These are phyloP conservation scores for Globisporangium nodosum DNA, from an alignment of 352 stramenopile genomes.

Conservation along the genomic window DNA sequence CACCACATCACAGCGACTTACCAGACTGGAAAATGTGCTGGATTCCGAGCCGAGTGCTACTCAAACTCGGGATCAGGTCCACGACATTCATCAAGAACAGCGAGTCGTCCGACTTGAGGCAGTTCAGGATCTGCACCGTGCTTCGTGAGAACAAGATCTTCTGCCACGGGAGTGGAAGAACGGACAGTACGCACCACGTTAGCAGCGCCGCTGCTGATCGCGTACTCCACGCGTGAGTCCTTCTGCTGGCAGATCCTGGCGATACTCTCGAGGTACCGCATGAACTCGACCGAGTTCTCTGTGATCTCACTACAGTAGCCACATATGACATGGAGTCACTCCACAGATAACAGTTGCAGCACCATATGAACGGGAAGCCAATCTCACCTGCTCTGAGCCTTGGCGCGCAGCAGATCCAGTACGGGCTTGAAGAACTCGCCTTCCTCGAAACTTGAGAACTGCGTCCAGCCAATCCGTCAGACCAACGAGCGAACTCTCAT, in stretches of 20 bases:
- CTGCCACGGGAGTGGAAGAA: too few species aligned
- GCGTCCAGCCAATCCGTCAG: background rate
- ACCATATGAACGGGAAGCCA: constrained; percentile 1
- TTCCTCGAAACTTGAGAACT: constrained; percentile 41
- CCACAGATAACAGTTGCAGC: constrained; percentile 3
- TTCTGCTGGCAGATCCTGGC: constrained; percentile 52
- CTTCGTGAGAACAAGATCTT: background rate
- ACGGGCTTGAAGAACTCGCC: constrained; percentile 39
- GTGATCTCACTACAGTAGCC: constrained; percentile 23
- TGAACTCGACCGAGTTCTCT: constrained; percentile 62
- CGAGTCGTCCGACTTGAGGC: constrained; percentile 67
- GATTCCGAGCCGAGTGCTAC: constrained; percentile 56
- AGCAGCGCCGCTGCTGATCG: constrained; percentile 30
- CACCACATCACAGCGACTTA: constrained; percentile 16
- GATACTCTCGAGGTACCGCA: constrained; percentile 74
- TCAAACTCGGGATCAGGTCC: constrained; percentile 70
- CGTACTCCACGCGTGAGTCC: constrained; percentile 58
- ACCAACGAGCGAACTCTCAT: background rate
- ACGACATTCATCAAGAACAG: constrained; percentile 84
- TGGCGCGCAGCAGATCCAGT: constrained; percentile 42
- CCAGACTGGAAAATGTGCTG: constrained; percentile 76
- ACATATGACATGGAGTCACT: background rate
- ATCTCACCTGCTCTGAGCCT: constrained; percentile 37
- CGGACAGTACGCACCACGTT: background rate
- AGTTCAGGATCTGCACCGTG: constrained; percentile 47